A percentile compares a stretch with the other conserved stretches of the same genome.
These are phyloP conservation scores for Microbotryum scabiosae DNA, from an alignment of 1,284 basidiomycete genomes.

Conservation along the genomic window DNA sequence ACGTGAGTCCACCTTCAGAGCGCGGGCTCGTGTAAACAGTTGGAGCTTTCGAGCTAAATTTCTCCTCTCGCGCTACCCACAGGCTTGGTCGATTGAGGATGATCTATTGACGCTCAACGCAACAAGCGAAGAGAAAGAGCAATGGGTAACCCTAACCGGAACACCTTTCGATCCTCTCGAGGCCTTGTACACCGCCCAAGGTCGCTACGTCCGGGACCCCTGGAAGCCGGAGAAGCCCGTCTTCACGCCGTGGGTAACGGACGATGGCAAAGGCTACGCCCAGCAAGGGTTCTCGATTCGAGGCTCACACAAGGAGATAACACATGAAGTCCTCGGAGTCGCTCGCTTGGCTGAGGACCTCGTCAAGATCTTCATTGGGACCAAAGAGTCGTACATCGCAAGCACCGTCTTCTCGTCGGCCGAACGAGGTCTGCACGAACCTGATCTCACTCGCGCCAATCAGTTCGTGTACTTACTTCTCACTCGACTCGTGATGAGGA, in stretches of 20 bases:
- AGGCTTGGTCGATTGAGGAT: not conserved
- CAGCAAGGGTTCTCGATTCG: not conserved
- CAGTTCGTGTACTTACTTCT: not conserved
- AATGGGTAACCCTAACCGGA: not conserved
- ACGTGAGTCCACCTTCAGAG: not conserved
- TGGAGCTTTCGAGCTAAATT: not conserved
- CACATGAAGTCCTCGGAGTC: not conserved
- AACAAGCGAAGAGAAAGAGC: not conserved
- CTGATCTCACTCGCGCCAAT: not conserved
- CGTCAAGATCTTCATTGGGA: not conserved
- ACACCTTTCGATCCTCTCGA: not conserved
- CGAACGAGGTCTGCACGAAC: not conserved
- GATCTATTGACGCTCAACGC: not conserved
- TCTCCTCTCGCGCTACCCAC: not conserved
- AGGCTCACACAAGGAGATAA: not conserved
- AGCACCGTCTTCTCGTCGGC: not conserved
- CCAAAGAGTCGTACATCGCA: not conserved
- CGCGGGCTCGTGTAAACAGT: not conserved
- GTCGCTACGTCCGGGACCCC: not conserved
- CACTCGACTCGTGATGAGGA: not conserved
- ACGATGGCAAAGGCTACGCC: not conserved
- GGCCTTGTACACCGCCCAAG: constrained; percentile 1
- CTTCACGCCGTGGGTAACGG: not conserved
- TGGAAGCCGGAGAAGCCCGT: not conserved
- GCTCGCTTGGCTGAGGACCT: not conserved